A percentile compares a stretch with the other conserved stretches of the same genome.
Conservation (phyloP, 108 stramenopile species). For the Nitzschia palea region DNA sequence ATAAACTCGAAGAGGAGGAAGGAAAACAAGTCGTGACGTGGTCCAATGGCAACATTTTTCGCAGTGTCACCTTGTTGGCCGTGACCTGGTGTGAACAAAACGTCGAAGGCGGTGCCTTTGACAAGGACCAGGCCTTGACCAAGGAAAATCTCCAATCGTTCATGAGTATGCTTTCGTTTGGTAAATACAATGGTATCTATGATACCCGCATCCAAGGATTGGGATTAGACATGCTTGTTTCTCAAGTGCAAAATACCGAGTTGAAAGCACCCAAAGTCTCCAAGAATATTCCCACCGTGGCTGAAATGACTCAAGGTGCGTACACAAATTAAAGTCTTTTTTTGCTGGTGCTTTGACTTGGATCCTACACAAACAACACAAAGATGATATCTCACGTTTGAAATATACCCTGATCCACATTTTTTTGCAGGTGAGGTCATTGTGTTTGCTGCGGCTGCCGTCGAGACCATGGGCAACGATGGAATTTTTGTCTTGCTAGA, state of each 20-base stretch:
- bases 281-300: slow-evolving; percentile 89
- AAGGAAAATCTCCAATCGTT: slow-evolving; percentile 72
- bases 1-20: slow-evolving; percentile 59
- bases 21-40: slow-evolving; percentile 71
- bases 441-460: slow-evolving; percentile 70
- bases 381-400: background rate
- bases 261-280: slow-evolving; percentile 73
- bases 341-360: background rate
- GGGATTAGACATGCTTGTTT: slow-evolving; percentile 69
- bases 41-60: slow-evolving; percentile 91
- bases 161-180: slow-evolving; percentile 81
- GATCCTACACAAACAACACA: too few species aligned
- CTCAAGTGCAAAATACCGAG: slow-evolving; percentile 79
- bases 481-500: slow-evolving; percentile 79
- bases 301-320: slow-evolving; percentile 72
- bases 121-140: slow-evolving; percentile 63
- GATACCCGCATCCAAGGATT: slow-evolving; percentile 78
- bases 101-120: slow-evolving; percentile 39
- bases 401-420: background rate
- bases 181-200: slow-evolving; percentile 68
- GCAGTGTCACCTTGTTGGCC: slow-evolving; percentile 79
- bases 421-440: slow-evolving; percentile 83
- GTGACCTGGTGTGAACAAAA: slow-evolving; percentile 85
- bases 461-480: slow-evolving; percentile 64
- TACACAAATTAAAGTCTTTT: background rate